Evolutionary conservation across 139 green algal genomes (phyloP).

Genomic region (Edaphochlamys debaryana): DNA sequence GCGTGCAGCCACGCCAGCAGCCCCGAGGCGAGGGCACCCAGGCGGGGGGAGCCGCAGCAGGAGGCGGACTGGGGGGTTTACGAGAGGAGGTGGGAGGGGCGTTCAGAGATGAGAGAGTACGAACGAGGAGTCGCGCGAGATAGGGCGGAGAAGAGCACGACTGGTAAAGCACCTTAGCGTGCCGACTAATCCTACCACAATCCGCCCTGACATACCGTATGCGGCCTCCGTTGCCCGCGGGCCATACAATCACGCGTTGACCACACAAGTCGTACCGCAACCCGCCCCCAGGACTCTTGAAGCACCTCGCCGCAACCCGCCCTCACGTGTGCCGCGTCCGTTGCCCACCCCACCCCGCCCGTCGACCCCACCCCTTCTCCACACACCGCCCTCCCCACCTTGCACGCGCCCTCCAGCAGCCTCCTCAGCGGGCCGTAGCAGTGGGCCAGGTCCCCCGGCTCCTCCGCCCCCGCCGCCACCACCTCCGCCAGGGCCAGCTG

Average conservation of each 20-base stretch:
- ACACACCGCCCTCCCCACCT: neutral
- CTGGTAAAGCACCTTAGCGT: neutral
- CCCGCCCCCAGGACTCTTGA: too few relatives aligned
- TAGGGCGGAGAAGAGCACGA: neutral
- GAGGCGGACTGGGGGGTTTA: neutral
- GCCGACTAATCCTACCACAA: too few relatives aligned
- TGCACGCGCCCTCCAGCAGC: neutral
- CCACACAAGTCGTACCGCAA: too few relatives aligned
- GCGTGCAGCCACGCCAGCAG: slow-evolving; percentile 37
- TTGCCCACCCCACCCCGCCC: too few relatives aligned
- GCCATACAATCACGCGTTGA: neutral
- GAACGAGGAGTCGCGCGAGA: too few relatives aligned
- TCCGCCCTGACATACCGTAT: too few relatives aligned
- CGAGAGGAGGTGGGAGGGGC: neutral
- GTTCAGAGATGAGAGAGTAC: too few relatives aligned
- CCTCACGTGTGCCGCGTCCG: too few relatives aligned
- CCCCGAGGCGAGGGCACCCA: neutral
- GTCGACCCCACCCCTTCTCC: too few relatives aligned
- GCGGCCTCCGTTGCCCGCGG: too few relatives aligned
- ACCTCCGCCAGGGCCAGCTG: slow-evolving; percentile 61
- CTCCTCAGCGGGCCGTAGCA: slow-evolving; percentile 7
- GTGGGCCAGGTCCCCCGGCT: slow-evolving; percentile 2
- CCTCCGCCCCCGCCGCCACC: slow-evolving; percentile 31
- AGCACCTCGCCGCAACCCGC: neutral
- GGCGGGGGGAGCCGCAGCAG: neutral